Conservation (phyloP, 1,284 basidiomycete genomes). For the Ganoderma leucocontextum region DNA sequence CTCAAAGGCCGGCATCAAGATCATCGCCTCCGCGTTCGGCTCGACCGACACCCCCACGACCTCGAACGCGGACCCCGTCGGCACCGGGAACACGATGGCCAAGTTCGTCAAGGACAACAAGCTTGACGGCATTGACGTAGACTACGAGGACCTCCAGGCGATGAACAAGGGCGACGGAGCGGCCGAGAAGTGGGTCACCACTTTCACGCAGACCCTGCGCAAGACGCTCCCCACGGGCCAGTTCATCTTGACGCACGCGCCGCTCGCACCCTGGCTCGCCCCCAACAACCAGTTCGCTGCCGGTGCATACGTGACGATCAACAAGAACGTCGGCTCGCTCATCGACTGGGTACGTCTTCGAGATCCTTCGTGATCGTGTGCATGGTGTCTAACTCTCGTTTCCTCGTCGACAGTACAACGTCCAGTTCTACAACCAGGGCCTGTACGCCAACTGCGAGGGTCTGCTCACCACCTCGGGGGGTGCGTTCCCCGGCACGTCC, state of each 20-base stretch:
- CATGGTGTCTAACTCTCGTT: too few species aligned
- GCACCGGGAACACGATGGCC: constrained; percentile 55
- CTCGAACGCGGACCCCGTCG: constrained; percentile 48
- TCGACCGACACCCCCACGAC: constrained; percentile 59
- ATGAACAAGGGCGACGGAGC: constrained; percentile 49
- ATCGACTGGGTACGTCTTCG: constrained; percentile 45
- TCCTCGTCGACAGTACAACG: constrained; percentile 48
- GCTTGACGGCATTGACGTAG: constrained; percentile 65
- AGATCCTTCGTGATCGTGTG: not conserved
- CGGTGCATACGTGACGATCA: constrained; percentile 68
- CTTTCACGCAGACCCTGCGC: constrained; percentile 50
- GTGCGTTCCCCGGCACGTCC: constrained; percentile 37
- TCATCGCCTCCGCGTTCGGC: constrained; percentile 60
- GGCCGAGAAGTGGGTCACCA: constrained; percentile 52
- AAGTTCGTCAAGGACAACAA: constrained; percentile 43
- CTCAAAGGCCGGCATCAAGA: constrained; percentile 52
- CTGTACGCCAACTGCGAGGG: constrained; percentile 57
- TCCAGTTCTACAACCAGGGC: constrained; percentile 66
- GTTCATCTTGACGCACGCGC: constrained; percentile 48
- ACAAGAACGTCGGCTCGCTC: constrained; percentile 60
- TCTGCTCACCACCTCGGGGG: constrained; percentile 51
- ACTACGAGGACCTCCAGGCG: constrained; percentile 61
- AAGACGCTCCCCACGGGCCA: constrained; percentile 43
- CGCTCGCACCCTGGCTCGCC: constrained; percentile 65
- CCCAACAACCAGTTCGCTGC: constrained; percentile 54